Percentiles rank a stretch among this genome's conserved stretches.
These are phyloP conservation scores for Dillenia suffruticosa DNA, from an alignment of 164 flowering plant species.

Conservation along the genomic window DNA sequence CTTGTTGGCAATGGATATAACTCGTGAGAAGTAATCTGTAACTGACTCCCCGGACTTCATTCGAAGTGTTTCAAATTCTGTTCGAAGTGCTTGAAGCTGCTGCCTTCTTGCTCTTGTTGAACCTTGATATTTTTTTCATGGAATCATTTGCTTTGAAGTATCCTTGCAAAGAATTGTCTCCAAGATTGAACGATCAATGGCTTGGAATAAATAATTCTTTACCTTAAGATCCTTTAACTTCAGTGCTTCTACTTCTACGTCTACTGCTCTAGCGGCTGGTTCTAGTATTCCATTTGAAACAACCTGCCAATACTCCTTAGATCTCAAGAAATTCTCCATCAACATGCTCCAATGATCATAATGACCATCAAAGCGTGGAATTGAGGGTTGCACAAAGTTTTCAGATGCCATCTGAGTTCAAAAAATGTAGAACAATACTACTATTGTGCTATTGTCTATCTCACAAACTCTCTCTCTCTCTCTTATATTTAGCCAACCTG, in stretches of 20 bases:
- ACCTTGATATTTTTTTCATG: constrained; percentile 18
- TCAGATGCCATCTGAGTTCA: not conserved
- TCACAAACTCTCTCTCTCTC: not conserved
- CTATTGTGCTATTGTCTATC: not conserved
- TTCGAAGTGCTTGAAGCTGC: constrained; percentile 10
- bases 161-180: constrained; percentile 21
- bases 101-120: constrained; percentile 10
- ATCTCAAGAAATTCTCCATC: constrained; percentile 1
- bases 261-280: not conserved
- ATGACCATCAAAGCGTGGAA: constrained; percentile 3
- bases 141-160: constrained; percentile 18
- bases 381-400: not conserved
- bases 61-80: constrained; percentile 4
- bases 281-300: too few species aligned
- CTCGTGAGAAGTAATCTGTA: constrained; percentile 3
- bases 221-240: too few species aligned
- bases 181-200: constrained; percentile 9
- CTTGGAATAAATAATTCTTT: constrained; percentile 9
- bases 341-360: not conserved
- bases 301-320: constrained; percentile 3
- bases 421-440: too few species aligned
- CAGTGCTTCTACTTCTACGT: constrained; percentile 1
- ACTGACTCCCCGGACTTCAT: constrained; percentile 13
- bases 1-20: constrained; percentile 10
- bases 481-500: not conserved